Evolutionary conservation across 768 basidiomycete genomes (phyloP).

Genomic region (Collybia sp.): DNA sequence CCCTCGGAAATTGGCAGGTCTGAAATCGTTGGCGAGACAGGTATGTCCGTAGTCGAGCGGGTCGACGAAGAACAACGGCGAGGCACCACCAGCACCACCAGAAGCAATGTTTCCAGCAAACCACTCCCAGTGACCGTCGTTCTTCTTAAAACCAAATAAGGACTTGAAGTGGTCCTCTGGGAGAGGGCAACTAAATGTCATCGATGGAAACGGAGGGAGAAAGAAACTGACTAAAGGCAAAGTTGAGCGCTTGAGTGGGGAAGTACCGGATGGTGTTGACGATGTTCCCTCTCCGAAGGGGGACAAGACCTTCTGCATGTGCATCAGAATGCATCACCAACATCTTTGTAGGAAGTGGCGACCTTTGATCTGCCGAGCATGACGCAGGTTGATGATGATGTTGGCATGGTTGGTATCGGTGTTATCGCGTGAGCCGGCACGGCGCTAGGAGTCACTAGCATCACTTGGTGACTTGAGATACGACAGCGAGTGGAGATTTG

Average conservation of each 20-base stretch:
- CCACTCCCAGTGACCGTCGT: conserved; percentile 97
- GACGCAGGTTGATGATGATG: too few species aligned
- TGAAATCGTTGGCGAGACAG: conserved; percentile 96
- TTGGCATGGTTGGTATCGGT: too few species aligned
- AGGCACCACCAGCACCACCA: conserved; percentile 99
- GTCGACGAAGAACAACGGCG: conserved; percentile 98
- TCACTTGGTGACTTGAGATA: too few species aligned
- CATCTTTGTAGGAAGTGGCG: conserved; percentile 92
- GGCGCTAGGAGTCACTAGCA: too few species aligned
- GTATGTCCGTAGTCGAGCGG: conserved; percentile 99
- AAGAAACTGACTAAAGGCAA: conserved; percentile 88
- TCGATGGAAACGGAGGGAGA: not conserved
- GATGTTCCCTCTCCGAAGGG: conserved; percentile 99
- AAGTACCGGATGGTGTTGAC: conserved; percentile 99
- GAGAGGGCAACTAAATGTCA: conserved; percentile 8
- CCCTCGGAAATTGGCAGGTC: conserved; percentile 92
- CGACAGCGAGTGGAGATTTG: too few species aligned
- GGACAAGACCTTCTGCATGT: conserved; percentile 95
- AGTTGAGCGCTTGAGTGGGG: conserved; percentile 99
- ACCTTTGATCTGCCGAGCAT: conserved; percentile 86
- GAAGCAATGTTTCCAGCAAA: conserved; percentile 97
- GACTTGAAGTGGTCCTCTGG: conserved; percentile 98
- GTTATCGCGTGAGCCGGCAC: too few species aligned
- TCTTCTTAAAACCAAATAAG: conserved; percentile 99
- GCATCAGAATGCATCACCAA: conserved; percentile 85